These are phyloP conservation scores for Venturia effusa DNA, from an alignment of 2,329 filamentous ascomycete species.

Conservation along the genomic window DNA sequence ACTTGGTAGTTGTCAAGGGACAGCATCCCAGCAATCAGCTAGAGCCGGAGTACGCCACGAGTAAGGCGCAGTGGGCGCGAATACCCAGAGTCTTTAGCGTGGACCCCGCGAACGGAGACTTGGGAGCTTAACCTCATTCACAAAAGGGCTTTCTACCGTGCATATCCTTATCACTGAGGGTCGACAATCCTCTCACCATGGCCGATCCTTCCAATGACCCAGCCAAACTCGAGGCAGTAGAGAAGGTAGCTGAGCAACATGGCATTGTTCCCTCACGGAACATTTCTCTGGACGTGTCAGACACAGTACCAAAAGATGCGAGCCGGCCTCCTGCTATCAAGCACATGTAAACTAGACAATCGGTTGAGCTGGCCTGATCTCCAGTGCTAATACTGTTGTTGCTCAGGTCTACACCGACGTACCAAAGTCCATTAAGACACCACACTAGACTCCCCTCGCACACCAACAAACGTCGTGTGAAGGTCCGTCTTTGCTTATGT, in stretches of 20 bases:
- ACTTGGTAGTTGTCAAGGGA: neutral
- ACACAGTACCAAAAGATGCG: conserved; percentile 22
- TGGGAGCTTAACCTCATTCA: neutral
- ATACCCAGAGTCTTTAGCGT: neutral
- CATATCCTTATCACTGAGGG: neutral
- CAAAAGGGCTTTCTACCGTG: neutral
- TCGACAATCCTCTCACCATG: neutral
- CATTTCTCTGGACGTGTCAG: conserved; percentile 36
- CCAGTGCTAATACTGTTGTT: conserved; percentile 3
- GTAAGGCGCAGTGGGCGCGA: too few species aligned
- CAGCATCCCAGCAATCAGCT: neutral
- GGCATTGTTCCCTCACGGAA: conserved; percentile 13
- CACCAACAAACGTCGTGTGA: conserved; percentile 43
- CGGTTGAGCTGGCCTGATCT: neutral
- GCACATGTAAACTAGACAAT: conserved; percentile 33
- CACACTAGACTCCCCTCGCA: conserved; percentile 51
- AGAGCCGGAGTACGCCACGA: too few species aligned
- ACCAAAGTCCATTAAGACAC: conserved; percentile 54
- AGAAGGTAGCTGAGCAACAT: neutral
- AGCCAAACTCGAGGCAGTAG: neutral
- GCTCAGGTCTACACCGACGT: conserved; percentile 44
- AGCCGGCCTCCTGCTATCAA: conserved; percentile 34
- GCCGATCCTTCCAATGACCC: neutral
- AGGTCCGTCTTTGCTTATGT: conserved; percentile 32
- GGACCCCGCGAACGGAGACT: neutral